Base-by-base conservation (phyloP, 306 rosid genomes). In the Neltuma alba region DNA sequence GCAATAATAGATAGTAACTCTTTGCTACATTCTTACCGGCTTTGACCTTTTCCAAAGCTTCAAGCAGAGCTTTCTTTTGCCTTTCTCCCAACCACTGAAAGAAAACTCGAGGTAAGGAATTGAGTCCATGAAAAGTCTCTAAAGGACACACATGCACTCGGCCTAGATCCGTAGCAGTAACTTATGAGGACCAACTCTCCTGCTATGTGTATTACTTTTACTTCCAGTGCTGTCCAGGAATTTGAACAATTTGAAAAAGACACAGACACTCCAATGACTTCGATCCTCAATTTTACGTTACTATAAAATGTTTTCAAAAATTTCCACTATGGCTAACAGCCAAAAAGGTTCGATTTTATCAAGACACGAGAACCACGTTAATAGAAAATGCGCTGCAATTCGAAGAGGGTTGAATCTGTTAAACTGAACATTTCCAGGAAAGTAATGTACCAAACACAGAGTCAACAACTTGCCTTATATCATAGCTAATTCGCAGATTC, bases 11-110 rank as follows among this genome's bases (percentile, higher is more conserved):
- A 67, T 38, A 75, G 41, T 0, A 68, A 71, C 55, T 34, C 7
- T 80, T 63, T 42, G 64, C 45, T 30, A 72, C 72, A 64, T 50
- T 81, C 80, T 78, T 81, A 93, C 99, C 98, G 20, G 97, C 82
- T 88, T 96, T 93, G 83, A 96, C 89, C 81, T 96, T 96, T 86
- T 90, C 94, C 48, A 93, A 82, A 80, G 99, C 98, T 81, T 93
- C 97, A 74, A 89, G 92, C 37, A 96, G 82, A 76, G 98, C 93
- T 80, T 67, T 96, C 87, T 86, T 86, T 27, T 20, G 69, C 62
- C 50, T 50, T 28, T 78, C 38, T 69, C 60, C 82, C 23, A 82
- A 55, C 78, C 79, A 82, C 86, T 86, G 54, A 20, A 60, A 79
- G 45, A 67, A 76, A 61, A 21, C 23, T 81, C 16, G 14, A 20